These are phyloP conservation scores for Podila minutissima DNA, from an alignment of 192 early-diverging fungal species.

Conservation along the genomic window DNA sequence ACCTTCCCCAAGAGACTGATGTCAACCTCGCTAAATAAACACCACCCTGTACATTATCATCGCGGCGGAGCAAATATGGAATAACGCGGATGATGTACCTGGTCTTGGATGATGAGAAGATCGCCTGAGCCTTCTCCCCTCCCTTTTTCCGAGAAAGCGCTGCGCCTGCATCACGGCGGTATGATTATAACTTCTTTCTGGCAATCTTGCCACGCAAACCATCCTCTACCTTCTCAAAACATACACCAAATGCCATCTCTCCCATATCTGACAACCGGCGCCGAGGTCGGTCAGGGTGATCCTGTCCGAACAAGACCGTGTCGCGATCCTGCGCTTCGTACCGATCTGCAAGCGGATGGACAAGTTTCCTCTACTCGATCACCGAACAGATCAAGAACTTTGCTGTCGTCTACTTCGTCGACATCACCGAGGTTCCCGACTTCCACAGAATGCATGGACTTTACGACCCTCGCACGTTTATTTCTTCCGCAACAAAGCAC, in stretches of 20 bases:
- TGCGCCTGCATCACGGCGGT: no score
- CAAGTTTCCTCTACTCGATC: constrained; percentile 89
- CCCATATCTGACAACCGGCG: constrained; percentile 73
- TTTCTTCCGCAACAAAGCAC: constrained; percentile 94
- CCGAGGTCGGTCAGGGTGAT: constrained; percentile 99
- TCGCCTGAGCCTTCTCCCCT: no score
- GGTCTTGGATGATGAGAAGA: no score
- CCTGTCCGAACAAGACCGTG: constrained; percentile 94
- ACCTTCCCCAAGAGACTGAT: no score
- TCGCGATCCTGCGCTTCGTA: constrained; percentile 94
- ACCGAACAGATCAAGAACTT: constrained; percentile 98
- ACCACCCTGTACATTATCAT: no score
- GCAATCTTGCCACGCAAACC: no score
- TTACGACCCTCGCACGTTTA: constrained; percentile 96
- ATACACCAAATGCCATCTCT: constrained; percentile 51
- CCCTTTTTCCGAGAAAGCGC: no score
- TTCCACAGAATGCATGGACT: constrained; percentile 98
- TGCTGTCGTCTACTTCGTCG: constrained; percentile 96
- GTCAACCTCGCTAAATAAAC: no score
- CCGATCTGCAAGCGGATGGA: constrained; percentile 98
- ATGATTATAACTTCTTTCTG: no score
- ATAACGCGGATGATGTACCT: no score
- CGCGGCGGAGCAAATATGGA: no score
- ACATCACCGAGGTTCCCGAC: constrained; percentile 94
- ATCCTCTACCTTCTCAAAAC: no score